phyloP scores from a whole-genome alignment of 1,284 basidiomycete species.

The Leccinum angustisporum region DNA sequence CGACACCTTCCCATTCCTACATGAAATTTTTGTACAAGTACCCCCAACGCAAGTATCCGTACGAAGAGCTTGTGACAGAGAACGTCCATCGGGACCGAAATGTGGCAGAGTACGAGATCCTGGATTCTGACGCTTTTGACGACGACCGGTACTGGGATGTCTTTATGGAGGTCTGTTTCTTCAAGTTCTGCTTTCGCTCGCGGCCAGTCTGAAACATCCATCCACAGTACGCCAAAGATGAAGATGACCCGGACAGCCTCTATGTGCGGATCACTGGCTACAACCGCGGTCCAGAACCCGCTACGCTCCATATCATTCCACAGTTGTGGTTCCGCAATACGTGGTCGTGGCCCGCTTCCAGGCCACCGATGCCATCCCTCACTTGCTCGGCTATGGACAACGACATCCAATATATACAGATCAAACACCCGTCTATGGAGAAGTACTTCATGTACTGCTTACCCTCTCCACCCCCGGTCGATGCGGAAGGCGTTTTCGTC shows the following conservation, averaged over 20 bases:
- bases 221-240: conserved; percentile 92
- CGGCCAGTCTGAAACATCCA: neutral
- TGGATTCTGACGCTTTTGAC: conserved; percentile 91
- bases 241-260: conserved; percentile 84
- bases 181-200: neutral
- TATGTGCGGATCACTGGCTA: conserved; percentile 95
- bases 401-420: conserved; percentile 67
- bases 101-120: conserved; percentile 89
- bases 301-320: conserved; percentile 93
- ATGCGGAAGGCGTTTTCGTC: conserved; percentile 60
- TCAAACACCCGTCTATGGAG: conserved; percentile 72
- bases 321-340: conserved; percentile 98
- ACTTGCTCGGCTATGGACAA: conserved; percentile 51
- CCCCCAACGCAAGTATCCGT: conserved; percentile 89
- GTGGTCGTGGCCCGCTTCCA: conserved; percentile 92
- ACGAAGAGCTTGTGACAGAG: conserved; percentile 89
- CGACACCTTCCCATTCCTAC: conserved; percentile 97
- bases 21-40: conserved; percentile 99
- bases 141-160: conserved; percentile 98
- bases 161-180: conserved; percentile 78
- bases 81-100: conserved; percentile 82
- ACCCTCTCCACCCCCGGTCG: conserved; percentile 88
- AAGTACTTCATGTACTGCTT: conserved; percentile 86
- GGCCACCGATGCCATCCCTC: conserved; percentile 77
- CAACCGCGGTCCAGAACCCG: conserved; percentile 94